A percentile compares a stretch with the other conserved stretches of the same genome.
Conservation (phyloP, 352 stramenopile genomes). For the Thraustotheca clavata region DNA sequence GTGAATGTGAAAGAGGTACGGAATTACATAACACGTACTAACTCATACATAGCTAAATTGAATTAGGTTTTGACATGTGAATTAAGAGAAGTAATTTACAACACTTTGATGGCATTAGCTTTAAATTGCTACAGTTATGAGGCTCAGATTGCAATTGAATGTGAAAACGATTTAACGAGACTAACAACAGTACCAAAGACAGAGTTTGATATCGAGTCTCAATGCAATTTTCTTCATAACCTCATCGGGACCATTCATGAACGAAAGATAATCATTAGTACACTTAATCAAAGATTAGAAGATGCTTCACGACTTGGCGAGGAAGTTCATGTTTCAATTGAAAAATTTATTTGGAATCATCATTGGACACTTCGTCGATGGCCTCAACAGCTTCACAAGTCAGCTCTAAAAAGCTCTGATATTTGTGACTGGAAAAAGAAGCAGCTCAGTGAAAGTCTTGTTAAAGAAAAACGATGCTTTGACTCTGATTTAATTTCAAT, state of each 20-base stretch:
- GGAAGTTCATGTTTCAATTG: background rate
- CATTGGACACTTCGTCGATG: constrained; percentile 6
- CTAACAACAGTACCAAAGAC: background rate
- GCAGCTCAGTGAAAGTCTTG: background rate
- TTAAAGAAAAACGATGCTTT: constrained; percentile 6
- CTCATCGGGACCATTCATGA: background rate
- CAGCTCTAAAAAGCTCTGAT: background rate
- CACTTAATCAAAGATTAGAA: background rate
- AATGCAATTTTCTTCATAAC: constrained; percentile 7
- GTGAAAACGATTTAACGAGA: background rate
- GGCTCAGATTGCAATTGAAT: background rate
- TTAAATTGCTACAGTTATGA: constrained; percentile 7
- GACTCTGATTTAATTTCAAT: background rate
- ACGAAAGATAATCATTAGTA: background rate
- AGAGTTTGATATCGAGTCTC: background rate
- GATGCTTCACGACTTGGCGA: background rate
- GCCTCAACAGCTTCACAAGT: background rate
- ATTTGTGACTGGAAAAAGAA: background rate
- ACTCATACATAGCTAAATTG: background rate
- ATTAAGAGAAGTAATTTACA: background rate
- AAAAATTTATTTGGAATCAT: background rate
- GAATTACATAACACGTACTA: background rate
- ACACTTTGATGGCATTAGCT: background rate
- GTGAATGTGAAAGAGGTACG: background rate
- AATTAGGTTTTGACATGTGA: background rate